Evolutionary conservation across 177 flowering plant genomes (phyloP), one percentile per base, ranked within the genome.

Genomic region (Tripterygium wilfordii): DNA sequence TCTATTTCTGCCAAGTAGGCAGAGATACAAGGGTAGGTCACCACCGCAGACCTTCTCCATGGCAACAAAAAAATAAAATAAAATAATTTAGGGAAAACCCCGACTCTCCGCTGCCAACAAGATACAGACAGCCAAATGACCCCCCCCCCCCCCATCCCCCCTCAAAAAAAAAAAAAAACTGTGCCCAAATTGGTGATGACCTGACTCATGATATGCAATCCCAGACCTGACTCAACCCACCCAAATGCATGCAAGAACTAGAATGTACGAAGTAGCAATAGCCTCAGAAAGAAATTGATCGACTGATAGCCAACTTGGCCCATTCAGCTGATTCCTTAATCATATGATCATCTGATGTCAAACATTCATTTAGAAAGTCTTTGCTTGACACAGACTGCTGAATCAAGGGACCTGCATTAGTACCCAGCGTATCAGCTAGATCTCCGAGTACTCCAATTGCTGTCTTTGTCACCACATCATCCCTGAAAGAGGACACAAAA

Each of bases 361-460:
- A 69, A 53, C 84, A 78, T 66, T 81, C 88, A 57, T 66, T 71
- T 47, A 81, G 61, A 56, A 81, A 76, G 28, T 78, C 84, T 60
- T 63, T 76, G 73, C 84, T 65, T 28, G 84, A 67, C 36, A 69
- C 48, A 51, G 88, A 81, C 31, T 78, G 82, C 61, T 75, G 82
- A 59, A 81, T 81, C 55, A 81, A 52, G 36, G 83, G 54, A 55
- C 78, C 76, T 17, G 78, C 88, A 56, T 76, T 71, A 57, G 71
- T 73, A 45, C 84, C 88, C 52, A 81, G 72, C 13, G 82, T 76
- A 58, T 81, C 88, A 2, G 88, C 88, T 44, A 78, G 67, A 74
- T 81, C 88, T 49, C 88, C 88, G 29, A 81, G 70, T 10, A 78
- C 84, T 5, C 82, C 88, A 54, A 81, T 72, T 16, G 84, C 88